Base-by-base conservation (phyloP, 306 rosid species). In the Malus sylvestris region DNA sequence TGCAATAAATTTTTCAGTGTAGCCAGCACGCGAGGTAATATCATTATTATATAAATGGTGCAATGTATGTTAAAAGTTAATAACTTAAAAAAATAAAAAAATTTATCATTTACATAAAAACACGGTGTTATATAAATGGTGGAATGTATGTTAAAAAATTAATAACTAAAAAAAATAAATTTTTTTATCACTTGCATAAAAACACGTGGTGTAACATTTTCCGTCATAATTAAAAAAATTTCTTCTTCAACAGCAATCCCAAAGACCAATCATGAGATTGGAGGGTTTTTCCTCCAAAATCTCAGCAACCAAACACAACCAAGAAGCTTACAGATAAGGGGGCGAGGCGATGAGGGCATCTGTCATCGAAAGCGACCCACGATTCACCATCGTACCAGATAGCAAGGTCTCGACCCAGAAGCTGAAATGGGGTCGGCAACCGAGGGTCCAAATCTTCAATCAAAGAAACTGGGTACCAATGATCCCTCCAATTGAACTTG, bases 391-490 rank as follows among this genome's bases (percentile, higher is more conserved):
- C 97, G 32, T 80, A 87, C 98, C 98, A 94, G 6, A 94, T 75
- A 61, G 92, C 98, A 30, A 94, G 80, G 72, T 94, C 96, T 67
- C 98, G 90, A 69, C 96, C 93, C 79, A 94, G 89, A 85, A 94
- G 97, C 88, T 94, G 97, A 89, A 94, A 94, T 40, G 94, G 96
- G 8, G 93, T 92, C 0, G 98, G 96, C 67, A 85, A 74, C 1
- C 74, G 27, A 71, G 97, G 87, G 79, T 92, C 87, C 80, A 94
- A 85, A 86, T 94, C 98, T 82, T 95, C 98, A 23, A 90, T 83
- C 70, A 95, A 70, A 16, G 97, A 95, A 87, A 92, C 92, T 4
- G 98, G 98, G 88, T 95, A 95, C 98, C 98, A 95, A n/a, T 95
- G 97, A 88, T 89, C 98, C 76, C 92, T 92, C 98, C 98, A 95